Conservation (phyloP, 139 green algal species). For the Chlorella sp. region DNA sequence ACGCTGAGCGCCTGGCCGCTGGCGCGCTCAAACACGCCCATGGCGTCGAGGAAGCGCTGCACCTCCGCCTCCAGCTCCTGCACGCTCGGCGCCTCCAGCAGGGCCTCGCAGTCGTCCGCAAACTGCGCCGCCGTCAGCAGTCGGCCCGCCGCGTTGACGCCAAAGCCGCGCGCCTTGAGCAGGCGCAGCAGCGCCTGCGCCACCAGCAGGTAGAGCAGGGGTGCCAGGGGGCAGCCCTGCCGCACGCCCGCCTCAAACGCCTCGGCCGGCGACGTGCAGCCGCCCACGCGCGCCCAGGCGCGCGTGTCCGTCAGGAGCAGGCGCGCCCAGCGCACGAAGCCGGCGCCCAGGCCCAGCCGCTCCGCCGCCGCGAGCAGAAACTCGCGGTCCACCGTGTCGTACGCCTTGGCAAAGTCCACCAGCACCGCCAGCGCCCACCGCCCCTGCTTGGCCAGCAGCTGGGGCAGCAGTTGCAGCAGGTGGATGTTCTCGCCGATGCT, state of each 20-base stretch:
- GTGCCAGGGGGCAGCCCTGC: conserved; percentile 36
- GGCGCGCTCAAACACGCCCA: not conserved
- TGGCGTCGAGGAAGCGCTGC: not conserved
- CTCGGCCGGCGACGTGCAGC: not conserved
- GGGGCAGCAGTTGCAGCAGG: conserved; percentile 23
- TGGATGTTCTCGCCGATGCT: conserved; percentile 36
- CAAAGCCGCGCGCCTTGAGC: not conserved
- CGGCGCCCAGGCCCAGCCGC: conserved; percentile 13
- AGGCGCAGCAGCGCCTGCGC: conserved; percentile 22
- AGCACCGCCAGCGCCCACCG: not conserved
- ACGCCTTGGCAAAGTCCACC: conserved; percentile 33
- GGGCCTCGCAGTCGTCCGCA: conserved; percentile 9
- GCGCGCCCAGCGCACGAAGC: conserved; percentile 20
- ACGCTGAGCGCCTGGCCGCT: not conserved
- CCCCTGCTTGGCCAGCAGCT: conserved; percentile 1
- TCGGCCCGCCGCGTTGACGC: not conserved
- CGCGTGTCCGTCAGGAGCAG: conserved; percentile 19
- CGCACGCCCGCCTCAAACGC: conserved; percentile 18
- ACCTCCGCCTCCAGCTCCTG: not conserved
- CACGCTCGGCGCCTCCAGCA: conserved; percentile 1
- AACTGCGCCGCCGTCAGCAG: not conserved
- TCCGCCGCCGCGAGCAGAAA: conserved; percentile 23
- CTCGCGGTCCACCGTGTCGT: conserved; percentile 29
- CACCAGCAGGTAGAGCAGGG: conserved; percentile 28
- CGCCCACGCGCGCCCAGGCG: conserved; percentile 7